Base-by-base conservation (phyloP, 2,329 filamentous ascomycete species). In the Karstenula rhodostoma region DNA sequence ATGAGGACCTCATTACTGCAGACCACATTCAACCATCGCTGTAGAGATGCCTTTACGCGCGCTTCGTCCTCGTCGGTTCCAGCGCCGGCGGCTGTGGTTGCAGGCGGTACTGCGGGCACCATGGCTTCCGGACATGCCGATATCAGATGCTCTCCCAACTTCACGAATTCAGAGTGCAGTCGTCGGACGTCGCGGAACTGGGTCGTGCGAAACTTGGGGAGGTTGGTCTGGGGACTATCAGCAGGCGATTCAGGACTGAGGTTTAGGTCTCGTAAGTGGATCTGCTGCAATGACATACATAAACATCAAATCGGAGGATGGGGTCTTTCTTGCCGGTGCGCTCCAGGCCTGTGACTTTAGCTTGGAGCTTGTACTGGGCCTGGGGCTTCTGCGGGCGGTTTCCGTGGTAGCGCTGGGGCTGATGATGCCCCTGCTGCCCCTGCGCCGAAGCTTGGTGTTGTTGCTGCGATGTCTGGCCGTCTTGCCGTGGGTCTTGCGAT, bases 151-250 rank as follows among this genome's bases (percentile, higher is more conserved):
- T 97, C 92, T 58, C 91, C 93, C n/a, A 99, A 89, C 80, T 98
- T 99, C 66, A 92, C 86, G 73, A 99, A 99, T 76, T 99, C 95
- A 50, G 92, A 93, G 79, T 99, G 95, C 63, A 96, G 90, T 62
- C 95, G 92, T 70, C 95, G 91, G 67, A 99, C 93, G 79, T 99
- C 95, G 74, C 95, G 93, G 81, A 97, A 99, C 78, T 99, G 95
- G 5, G 95, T 99, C 0, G 95, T 99, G 71, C 95, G 89, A 79
- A 97, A 99, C 69, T 94, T 94, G 56, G 94, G 94, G n/a, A 99
- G 90, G 80, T 99, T 99, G 67, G 95, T 99, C 95, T 99, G 62
- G 25, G 13, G 17, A 44, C n/a, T n/a, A 46, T 61, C 44, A 61
- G 59, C 46, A 51, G 7, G 8, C 1, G 22, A 27, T 22, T 29